A percentile compares a stretch with the other conserved stretches of the same genome.
Conservation (phyloP, 176 grass and related monocot genomes). For the Hsuehochloa calcarea region DNA sequence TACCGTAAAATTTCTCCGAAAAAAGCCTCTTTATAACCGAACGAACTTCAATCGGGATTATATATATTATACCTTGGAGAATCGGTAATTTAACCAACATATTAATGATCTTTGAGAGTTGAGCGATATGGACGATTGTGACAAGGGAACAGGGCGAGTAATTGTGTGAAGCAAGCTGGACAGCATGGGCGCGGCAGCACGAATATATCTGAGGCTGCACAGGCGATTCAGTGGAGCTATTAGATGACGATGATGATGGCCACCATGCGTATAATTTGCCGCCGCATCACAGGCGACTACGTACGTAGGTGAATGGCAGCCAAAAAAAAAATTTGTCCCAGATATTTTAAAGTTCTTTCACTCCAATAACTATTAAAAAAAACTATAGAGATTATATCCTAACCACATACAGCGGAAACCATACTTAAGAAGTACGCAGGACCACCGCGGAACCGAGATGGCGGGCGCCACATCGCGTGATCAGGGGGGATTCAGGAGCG, state of each 20-base stretch:
- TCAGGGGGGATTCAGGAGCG: not conserved
- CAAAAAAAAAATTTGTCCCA: too few relatives aligned
- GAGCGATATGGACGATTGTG: not conserved
- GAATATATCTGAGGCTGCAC: not conserved
- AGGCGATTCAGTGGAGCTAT: slow-evolving; percentile 21
- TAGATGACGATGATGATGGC: not conserved
- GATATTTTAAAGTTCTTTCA: too few relatives aligned
- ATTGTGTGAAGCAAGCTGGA: not conserved
- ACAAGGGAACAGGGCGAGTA: not conserved
- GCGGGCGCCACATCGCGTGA: not conserved
- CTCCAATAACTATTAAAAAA: too few relatives aligned
- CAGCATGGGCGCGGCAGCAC: not conserved
- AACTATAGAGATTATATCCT: too few relatives aligned
- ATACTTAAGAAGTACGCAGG: not conserved
- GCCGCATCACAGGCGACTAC: slow-evolving; percentile 19
- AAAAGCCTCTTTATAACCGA: not conserved
- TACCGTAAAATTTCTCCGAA: too few relatives aligned
- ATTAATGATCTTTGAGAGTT: not conserved
- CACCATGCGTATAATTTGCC: slow-evolving; percentile 3
- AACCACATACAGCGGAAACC: too few relatives aligned
- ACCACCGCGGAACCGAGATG: not conserved
- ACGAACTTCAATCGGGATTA: not conserved
- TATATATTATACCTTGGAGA: slow-evolving; percentile 1
- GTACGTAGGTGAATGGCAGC: too few relatives aligned
- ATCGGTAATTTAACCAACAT: not conserved